phyloP scores from a whole-genome alignment of 2,329 filamentous ascomycete species.

The Drechslerella coelobrocha region DNA sequence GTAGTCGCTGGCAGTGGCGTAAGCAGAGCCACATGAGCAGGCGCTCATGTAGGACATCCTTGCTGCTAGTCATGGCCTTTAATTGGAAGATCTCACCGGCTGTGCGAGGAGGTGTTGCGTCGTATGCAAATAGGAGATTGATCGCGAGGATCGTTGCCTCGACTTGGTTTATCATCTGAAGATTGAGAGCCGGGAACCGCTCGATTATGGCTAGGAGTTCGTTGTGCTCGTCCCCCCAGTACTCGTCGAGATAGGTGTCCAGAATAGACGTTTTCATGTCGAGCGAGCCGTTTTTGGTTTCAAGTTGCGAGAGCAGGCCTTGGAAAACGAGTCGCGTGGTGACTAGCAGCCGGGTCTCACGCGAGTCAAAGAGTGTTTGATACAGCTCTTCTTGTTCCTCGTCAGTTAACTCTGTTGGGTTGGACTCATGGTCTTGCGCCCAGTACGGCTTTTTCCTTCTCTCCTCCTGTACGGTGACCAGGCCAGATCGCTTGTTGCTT shows the following conservation, averaged over 20 bases:
- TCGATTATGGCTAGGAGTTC: conserved; percentile 16
- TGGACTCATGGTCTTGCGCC: conserved; percentile 13
- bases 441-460: conserved; percentile 15
- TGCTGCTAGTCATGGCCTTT: background rate
- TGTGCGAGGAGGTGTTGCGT: conserved; percentile 13
- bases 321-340: conserved; percentile 29
- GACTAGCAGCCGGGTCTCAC: conserved; percentile 21
- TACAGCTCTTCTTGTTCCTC: conserved; percentile 39
- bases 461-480: conserved; percentile 26
- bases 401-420: conserved; percentile 12
- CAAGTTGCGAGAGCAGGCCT: background rate
- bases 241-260: conserved; percentile 23
- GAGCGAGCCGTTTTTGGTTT: background rate
- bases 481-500: conserved; percentile 9
- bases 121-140: conserved; percentile 28
- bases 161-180: conserved; percentile 15
- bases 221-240: conserved; percentile 29
- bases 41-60: conserved; percentile 23
- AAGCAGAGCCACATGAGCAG: conserved; percentile 42
- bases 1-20: conserved; percentile 17
- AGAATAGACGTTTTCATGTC: conserved; percentile 13
- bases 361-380: conserved; percentile 29
- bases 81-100: conserved; percentile 36
- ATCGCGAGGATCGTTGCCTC: conserved; percentile 15
- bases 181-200: conserved; percentile 14